Conservation (phyloP, 2,329 filamentous ascomycete genomes). For the Trichoderma sp. region DNA sequence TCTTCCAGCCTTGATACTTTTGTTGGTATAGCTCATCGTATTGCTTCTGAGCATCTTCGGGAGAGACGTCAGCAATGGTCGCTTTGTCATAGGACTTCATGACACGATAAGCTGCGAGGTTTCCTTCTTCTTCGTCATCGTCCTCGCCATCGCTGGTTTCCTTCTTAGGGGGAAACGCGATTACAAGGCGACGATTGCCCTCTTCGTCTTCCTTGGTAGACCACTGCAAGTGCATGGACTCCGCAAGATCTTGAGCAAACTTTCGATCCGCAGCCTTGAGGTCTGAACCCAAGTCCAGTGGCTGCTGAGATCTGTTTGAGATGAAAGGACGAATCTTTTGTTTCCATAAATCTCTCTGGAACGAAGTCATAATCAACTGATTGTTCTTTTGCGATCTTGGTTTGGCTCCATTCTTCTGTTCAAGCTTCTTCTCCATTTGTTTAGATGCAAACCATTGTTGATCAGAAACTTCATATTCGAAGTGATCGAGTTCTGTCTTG, state of each 20-base stretch:
- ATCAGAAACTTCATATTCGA: constrained; percentile 87
- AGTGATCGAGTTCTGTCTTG: constrained; percentile 88
- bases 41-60: constrained; percentile 76
- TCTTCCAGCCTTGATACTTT: constrained; percentile 92
- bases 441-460: constrained; percentile 92
- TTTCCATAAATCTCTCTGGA: constrained; percentile 81
- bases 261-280: constrained; percentile 85
- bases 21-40: constrained; percentile 86
- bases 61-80: constrained; percentile 76
- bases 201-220: constrained; percentile 61
- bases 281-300: constrained; percentile 73
- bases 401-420: constrained; percentile 61
- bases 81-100: constrained; percentile 92
- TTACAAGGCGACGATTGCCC: constrained; percentile 56
- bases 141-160: constrained; percentile 70
- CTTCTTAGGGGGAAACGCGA: constrained; percentile 52
- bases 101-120: constrained; percentile 81
- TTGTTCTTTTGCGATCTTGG: constrained; percentile 54
- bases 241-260: constrained; percentile 86
- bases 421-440: constrained; percentile 66
- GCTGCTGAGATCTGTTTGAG: constrained; percentile 64
- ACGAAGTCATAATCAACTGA: constrained; percentile 73
- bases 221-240: constrained; percentile 61
- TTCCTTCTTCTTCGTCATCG: constrained; percentile 71
- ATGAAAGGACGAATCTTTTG: constrained; percentile 81